These are phyloP conservation scores for Bipolaris sorokiniana DNA, from an alignment of 2,329 filamentous ascomycete genomes.

Conservation along the genomic window DNA sequence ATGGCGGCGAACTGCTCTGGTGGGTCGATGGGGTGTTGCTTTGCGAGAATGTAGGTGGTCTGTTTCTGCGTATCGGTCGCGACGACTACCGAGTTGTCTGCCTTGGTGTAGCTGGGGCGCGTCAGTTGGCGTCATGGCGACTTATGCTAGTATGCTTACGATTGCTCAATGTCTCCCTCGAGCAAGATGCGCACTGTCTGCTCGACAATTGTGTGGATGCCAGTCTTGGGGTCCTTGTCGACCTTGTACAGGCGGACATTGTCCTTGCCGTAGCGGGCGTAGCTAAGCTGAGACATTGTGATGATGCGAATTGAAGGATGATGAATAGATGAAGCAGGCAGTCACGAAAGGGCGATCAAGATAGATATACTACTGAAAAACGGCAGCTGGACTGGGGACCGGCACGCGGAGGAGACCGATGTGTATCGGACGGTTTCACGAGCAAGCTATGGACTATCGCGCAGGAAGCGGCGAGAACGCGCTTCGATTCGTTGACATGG, in stretches of 20 bases:
- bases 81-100: slow-evolving; percentile 93
- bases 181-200: slow-evolving; percentile 94
- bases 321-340: slow-evolving; percentile 21
- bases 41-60: slow-evolving; percentile 86
- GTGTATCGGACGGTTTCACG: slow-evolving; percentile 32
- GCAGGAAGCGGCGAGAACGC: slow-evolving; percentile 31
- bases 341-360: slow-evolving; percentile 22
- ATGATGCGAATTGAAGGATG: slow-evolving; percentile 5
- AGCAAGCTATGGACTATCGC: slow-evolving; percentile 28
- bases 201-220: slow-evolving; percentile 84
- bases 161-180: slow-evolving; percentile 87
- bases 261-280: slow-evolving; percentile 88
- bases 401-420: slow-evolving; percentile 43
- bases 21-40: slow-evolving; percentile 88
- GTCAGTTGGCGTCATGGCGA: slow-evolving; percentile 17
- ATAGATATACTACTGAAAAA: slow-evolving; percentile 37
- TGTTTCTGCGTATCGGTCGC: slow-evolving; percentile 99
- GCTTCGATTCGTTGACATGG: slow-evolving; percentile 38
- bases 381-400: slow-evolving; percentile 38
- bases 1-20: slow-evolving; percentile 90
- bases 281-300: slow-evolving; percentile 56
- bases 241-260: slow-evolving; percentile 99
- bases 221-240: slow-evolving; percentile 75
- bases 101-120: slow-evolving; percentile 76
- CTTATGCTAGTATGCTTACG: slow-evolving; percentile 58